phyloP scores from a whole-genome alignment of 352 stramenopile species.

The Globisporangium apiculatum region DNA sequence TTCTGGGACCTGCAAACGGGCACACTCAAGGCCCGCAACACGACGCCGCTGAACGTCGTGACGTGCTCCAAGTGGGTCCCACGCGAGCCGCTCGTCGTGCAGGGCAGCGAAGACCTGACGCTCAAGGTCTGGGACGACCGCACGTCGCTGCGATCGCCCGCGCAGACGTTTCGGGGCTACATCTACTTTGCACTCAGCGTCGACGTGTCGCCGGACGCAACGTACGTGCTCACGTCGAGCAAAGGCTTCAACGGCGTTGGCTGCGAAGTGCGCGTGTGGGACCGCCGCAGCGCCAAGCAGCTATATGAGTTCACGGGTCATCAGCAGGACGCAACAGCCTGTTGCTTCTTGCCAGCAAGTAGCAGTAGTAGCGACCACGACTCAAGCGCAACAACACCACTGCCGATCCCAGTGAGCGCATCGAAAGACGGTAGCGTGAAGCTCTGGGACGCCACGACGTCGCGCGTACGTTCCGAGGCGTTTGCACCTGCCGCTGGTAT shows the following conservation, averaged over 20 bases:
- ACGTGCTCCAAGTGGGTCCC: constrained; percentile 83
- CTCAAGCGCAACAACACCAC: neutral
- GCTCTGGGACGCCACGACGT: constrained; percentile 42
- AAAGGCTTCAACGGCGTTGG: constrained; percentile 84
- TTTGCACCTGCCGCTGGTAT: constrained; percentile 37
- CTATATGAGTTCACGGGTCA: constrained; percentile 53
- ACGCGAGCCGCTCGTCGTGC: constrained; percentile 42
- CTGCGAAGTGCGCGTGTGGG: constrained; percentile 71
- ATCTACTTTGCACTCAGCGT: constrained; percentile 78
- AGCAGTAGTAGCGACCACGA: neutral
- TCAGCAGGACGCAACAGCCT: constrained; percentile 68
- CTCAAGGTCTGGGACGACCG: constrained; percentile 77
- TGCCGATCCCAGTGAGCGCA: constrained; percentile 41
- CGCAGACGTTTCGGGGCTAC: constrained; percentile 56
- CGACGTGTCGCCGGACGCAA: constrained; percentile 35
- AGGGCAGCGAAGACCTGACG: constrained; percentile 78
- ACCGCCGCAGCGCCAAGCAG: constrained; percentile 58
- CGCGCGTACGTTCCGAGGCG: constrained; percentile 29
- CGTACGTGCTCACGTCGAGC: constrained; percentile 73
- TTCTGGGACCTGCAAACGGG: constrained; percentile 67
- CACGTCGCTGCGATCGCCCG: constrained; percentile 33
- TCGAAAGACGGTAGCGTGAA: constrained; percentile 81
- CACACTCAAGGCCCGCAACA: constrained; percentile 47
- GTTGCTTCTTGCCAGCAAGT: constrained; percentile 43
- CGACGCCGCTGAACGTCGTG: constrained; percentile 75